Evolutionary conservation across 2,329 filamentous ascomycete genomes (phyloP).

Genomic region (Chrysoporthe austroafricana): DNA sequence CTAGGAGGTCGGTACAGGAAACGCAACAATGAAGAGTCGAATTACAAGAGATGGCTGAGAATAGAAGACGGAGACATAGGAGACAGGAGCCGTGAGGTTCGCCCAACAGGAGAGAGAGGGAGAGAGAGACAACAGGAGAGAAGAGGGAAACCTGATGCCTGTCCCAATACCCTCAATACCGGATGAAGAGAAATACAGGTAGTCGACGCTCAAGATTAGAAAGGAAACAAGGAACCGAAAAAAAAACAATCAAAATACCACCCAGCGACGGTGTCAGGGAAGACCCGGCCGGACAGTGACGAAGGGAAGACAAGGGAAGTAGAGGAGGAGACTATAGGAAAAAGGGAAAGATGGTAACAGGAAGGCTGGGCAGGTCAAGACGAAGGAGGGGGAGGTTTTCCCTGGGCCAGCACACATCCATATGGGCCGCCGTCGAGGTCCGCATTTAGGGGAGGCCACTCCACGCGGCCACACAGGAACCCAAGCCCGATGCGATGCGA

Average conservation of each 20-base stretch:
- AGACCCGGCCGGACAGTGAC: constrained; percentile 11
- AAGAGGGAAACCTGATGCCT: neutral
- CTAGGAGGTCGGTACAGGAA: constrained; percentile 31
- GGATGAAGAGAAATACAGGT: constrained; percentile 3
- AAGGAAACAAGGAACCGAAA: neutral
- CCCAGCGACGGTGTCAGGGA: neutral
- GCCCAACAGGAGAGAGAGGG: constrained; percentile 1
- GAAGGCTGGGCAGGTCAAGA: constrained; percentile 24
- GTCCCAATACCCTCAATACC: constrained; percentile 4
- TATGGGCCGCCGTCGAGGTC: constrained; percentile 13
- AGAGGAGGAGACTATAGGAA: constrained; percentile 7
- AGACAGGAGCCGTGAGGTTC: constrained; percentile 7
- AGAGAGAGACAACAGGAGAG: constrained; percentile 7
- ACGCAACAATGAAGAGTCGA: constrained; percentile 34
- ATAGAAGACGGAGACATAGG: constrained; percentile 29
- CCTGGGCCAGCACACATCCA: constrained; percentile 9
- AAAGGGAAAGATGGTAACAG: constrained; percentile 1
- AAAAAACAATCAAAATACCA: neutral
- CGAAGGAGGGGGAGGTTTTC: neutral
- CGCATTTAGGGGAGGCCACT: neutral
- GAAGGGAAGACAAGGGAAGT: constrained; percentile 16
- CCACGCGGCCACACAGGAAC: neutral
- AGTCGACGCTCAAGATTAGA: neutral
- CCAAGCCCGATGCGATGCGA: neutral
- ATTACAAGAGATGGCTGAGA: constrained; percentile 33